Evolutionary conservation across 805 yeast species (phyloP), one percentile per base, ranked within the genome.

Genomic region (Metschnikowia gelsemii): DNA sequence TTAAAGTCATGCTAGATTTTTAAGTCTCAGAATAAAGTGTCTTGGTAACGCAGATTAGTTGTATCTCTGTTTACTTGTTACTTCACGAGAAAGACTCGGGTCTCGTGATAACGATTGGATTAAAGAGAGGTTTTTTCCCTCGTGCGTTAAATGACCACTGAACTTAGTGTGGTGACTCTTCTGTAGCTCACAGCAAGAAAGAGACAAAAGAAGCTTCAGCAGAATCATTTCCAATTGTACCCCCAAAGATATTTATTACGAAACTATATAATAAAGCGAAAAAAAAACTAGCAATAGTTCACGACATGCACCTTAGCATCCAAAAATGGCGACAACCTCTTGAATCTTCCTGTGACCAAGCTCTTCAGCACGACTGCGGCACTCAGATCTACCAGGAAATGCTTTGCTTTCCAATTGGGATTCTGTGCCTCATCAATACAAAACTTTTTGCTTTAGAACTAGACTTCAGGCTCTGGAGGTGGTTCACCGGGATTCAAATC

Each of bases 201-300:
- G 4, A 32, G 3, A 8, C 24, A 23, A 16, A 8, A 16, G n/a
- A n/a, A n/a, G n/a, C n/a, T n/a, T n/a, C n/a, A n/a, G n/a, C n/a
- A n/a, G n/a, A n/a, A n/a, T n/a, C n/a, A n/a, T n/a, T n/a, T n/a
- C n/a, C n/a, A n/a, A n/a, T n/a, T n/a, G 28, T 25, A 32, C 38
- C 43, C 44, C 44, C 39, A 40, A 35, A 35, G 35, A 35, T 30
- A 40, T 40, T 35, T 35, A 40, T 40, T 40, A 40, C 32, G 37
- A 38, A 40, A 40, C 44, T 35, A 40, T 35, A 40, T 35, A 40
- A 12, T 20, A 21, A 32, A 35, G 44, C 44, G 24, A 40, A 24
- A 3, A 6, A n/a, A 25, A 16, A 30, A 11, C 14, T 40, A 40
- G 44, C 44, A 35, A 40, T 17, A 40, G 44, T 35, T 29, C 29